phyloP scores from a whole-genome alignment of 2,329 filamentous ascomycete genomes.

The Trichoderma pleuroti region DNA sequence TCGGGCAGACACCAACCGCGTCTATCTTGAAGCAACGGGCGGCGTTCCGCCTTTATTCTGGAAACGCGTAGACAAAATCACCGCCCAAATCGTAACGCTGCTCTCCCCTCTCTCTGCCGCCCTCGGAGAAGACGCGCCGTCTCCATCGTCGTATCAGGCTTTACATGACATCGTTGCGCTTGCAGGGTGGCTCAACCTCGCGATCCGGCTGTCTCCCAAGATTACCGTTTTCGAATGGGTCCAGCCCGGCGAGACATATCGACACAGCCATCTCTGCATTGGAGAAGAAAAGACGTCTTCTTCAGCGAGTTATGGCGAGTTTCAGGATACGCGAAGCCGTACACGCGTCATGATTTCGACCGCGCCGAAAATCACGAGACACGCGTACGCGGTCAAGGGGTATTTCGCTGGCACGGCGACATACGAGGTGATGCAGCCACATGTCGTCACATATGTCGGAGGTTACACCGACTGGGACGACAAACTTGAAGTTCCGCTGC shows the following conservation, averaged over 20 bases:
- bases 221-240: constrained; percentile 29
- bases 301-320: background rate
- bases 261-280: constrained; percentile 24
- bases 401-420: constrained; percentile 20
- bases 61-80: constrained; percentile 30
- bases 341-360: constrained; percentile 34
- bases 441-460: constrained; percentile 32
- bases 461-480: constrained; percentile 25
- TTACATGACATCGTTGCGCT: constrained; percentile 32
- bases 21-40: constrained; percentile 24
- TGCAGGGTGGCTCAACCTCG: constrained; percentile 32
- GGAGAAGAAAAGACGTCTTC: constrained; percentile 16
- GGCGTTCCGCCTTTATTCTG: constrained; percentile 30
- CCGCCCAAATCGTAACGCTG: constrained; percentile 24
- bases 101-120: constrained; percentile 28
- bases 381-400: constrained; percentile 20
- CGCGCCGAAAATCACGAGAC: constrained; percentile 27
- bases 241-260: constrained; percentile 28
- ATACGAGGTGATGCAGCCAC: constrained; percentile 27
- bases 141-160: constrained; percentile 24
- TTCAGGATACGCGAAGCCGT: background rate
- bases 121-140: constrained; percentile 19
- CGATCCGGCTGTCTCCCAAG: constrained; percentile 26
- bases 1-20: constrained; percentile 26
- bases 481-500: background rate